Evolutionary conservation across 1,284 basidiomycete species (phyloP).

Genomic region (Psilocybe mexicana): DNA sequence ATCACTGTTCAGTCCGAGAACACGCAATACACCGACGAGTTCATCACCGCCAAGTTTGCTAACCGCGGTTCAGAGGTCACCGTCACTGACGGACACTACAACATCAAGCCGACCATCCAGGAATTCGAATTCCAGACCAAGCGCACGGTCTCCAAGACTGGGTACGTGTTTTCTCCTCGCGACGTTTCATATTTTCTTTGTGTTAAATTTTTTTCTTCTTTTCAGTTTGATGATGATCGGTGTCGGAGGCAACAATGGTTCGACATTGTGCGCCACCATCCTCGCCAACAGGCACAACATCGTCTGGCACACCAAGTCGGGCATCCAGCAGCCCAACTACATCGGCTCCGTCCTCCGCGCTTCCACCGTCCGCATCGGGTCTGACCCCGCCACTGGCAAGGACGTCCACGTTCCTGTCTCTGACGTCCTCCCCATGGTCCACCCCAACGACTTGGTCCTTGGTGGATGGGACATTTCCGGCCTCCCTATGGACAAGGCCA

Average conservation of each 20-base stretch:
- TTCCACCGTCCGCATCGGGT: conserved; percentile 91
- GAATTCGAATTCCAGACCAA: conserved; percentile 92
- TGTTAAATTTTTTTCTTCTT: conserved; percentile 14
- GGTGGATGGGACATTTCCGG: conserved; percentile 98
- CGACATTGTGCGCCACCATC: conserved; percentile 92
- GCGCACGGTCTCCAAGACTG: conserved; percentile 88
- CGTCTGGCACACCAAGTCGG: conserved; percentile 93
- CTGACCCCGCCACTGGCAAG: conserved; percentile 81
- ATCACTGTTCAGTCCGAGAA: conserved; percentile 86
- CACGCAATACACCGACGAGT: conserved; percentile 78
- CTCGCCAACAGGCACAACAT: conserved; percentile 97
- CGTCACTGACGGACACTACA: conserved; percentile 70
- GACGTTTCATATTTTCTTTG: conserved; percentile 9
- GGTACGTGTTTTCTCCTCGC: conserved; percentile 53
- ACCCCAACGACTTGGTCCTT: conserved; percentile 97
- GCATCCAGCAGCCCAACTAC: conserved; percentile 95
- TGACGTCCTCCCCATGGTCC: conserved; percentile 96
- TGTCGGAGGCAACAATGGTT: conserved; percentile 96
- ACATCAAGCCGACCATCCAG: conserved; percentile 76
- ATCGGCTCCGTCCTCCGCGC: conserved; percentile 93
- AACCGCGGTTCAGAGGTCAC: conserved; percentile 83
- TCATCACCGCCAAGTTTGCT: conserved; percentile 82
- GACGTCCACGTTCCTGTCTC: conserved; percentile 93
- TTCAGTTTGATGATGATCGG: conserved; percentile 94
- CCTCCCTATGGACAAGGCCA: conserved; percentile 85